Evolutionary conservation across 352 stramenopile genomes (phyloP).

Genomic region (Pythium apleroticum): DNA sequence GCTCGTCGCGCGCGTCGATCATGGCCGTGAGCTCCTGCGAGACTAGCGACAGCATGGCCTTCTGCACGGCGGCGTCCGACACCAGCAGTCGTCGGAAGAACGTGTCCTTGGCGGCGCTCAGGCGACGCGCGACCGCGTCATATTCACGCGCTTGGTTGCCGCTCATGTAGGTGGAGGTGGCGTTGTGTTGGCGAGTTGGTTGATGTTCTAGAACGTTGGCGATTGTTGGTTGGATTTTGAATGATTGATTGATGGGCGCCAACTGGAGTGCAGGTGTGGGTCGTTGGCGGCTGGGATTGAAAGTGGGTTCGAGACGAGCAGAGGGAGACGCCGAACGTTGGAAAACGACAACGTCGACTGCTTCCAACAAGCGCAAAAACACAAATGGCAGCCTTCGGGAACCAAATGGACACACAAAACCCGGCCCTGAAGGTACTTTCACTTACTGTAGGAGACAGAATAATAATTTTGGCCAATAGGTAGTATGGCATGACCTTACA

Average conservation of each 20-base stretch:
- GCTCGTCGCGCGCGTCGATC: slow-evolving; percentile 35
- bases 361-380: slow-evolving; percentile 6
- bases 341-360: not conserved
- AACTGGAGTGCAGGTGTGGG: not conserved
- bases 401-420: slow-evolving; percentile 8
- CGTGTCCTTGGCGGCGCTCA: slow-evolving; percentile 69
- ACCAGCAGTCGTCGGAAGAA: slow-evolving; percentile 84
- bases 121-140: slow-evolving; percentile 29
- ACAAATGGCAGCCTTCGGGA: slow-evolving; percentile 5
- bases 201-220: not conserved
- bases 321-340: not conserved
- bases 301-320: not conserved
- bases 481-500: not conserved
- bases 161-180: not conserved
- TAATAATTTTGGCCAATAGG: not conserved
- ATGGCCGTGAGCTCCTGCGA: slow-evolving; percentile 57
- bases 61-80: slow-evolving; percentile 57
- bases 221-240: not conserved
- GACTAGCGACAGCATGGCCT: slow-evolving; percentile 55
- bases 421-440: slow-evolving; percentile 1
- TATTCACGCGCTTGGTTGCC: slow-evolving; percentile 10
- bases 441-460: not conserved
- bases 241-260: slow-evolving; percentile 2
- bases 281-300: slow-evolving; percentile 1
- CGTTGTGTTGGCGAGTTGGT: not conserved